Evolutionary conservation across 202 grass and related monocot species (phyloP), one percentile per base, ranked within the genome.

Genomic region (Brachypodium distachyon): DNA sequence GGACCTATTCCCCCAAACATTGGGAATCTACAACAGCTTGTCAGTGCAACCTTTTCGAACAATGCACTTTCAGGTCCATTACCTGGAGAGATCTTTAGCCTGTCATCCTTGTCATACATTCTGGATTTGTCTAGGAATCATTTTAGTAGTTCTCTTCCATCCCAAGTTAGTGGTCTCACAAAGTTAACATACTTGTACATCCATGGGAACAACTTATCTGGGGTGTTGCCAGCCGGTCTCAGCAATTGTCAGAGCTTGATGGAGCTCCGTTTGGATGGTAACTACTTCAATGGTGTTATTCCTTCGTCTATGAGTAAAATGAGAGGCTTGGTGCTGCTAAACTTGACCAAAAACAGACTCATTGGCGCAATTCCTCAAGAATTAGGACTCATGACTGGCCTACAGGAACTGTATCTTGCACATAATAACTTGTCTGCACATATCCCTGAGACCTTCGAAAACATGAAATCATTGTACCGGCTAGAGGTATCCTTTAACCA

Each of bases 401-500:
- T 83, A 3, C 10, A 56, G 34, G 60, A 67, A 44, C 39, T 76
- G 2, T 37, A 69, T 40, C 59, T 83, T 37, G 27, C 71, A 62
- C 14, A 42, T 28, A 84, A 72, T 22, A 19, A 78, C 11, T 72
- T 78, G 40, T 73, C 74, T 34, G 74, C 60, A 14, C 22, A 51
- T 4, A 81, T 86, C 12, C 84, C 77, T 0, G 12, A 27, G 41
- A 61, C 27, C 61, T 14, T 86, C 0, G 70, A 69, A 22, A 71
- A 60, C 38, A 58, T 86, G 6, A 28, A 48, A 1, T 25, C 58
- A 43, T 22, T 81, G 10, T 50, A 36, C 1, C 1, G 19, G 26
- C 29, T 81, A 23, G 58, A 81, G 26, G 52, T 81, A 21, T 86
- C 84, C 3, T 86, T 80, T 22, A 86, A 86, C 32, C 57, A 62